These are phyloP conservation scores for Trichoderma brevicompactum DNA, from an alignment of 2,329 filamentous ascomycete species.

Conservation along the genomic window DNA sequence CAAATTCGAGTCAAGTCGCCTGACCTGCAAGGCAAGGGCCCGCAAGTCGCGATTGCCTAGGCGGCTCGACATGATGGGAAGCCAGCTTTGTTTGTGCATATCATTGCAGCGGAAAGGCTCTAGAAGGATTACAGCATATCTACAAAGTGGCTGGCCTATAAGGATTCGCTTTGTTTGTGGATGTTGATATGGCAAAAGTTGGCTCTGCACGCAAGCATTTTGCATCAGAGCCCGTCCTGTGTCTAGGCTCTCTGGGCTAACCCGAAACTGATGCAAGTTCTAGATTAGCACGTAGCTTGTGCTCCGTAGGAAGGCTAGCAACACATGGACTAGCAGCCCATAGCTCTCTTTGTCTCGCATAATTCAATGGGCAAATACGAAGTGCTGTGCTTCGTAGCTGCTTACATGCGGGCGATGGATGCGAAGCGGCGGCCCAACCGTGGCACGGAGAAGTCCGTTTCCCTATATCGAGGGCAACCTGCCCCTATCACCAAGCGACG, in stretches of 20 bases:
- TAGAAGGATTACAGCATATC: constrained; percentile 7
- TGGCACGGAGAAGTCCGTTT: constrained; percentile 15
- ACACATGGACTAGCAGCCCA: neutral
- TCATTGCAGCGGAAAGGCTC: constrained; percentile 9
- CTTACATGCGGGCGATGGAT: constrained; percentile 2
- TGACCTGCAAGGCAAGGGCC: constrained; percentile 24
- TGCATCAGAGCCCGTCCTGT: neutral
- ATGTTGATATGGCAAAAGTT: no score
- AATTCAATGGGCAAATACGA: neutral
- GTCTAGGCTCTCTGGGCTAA: neutral
- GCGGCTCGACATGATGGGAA: neutral
- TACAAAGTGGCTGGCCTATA: neutral
- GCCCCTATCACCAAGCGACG: constrained; percentile 10
- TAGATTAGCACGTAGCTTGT: neutral
- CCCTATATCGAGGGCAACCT: neutral
- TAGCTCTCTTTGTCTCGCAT: neutral
- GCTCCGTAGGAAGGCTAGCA: no score
- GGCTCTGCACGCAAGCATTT: no score
- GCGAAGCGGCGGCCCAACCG: neutral
- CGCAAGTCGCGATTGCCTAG: constrained; percentile 17
- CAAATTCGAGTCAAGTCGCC: constrained; percentile 15
- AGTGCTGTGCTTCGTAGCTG: constrained; percentile 10
- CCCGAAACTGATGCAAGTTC: constrained; percentile 10
- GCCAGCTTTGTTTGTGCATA: neutral
- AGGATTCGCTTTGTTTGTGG: neutral